Evolutionary conservation across 1,139 yeast species (phyloP).

Genomic region (Candida dubliniensis): DNA sequence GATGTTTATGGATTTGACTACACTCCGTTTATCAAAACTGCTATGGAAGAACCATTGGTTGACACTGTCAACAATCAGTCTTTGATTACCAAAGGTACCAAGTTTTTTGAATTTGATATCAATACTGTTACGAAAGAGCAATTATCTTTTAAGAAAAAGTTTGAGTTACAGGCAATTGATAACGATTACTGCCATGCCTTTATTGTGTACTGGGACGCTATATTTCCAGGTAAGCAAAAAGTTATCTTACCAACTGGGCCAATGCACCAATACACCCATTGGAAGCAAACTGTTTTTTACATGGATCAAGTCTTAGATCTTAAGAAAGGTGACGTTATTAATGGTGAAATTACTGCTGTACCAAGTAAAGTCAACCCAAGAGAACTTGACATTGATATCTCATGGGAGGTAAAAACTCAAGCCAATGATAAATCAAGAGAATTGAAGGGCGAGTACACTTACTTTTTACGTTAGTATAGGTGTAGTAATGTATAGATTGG

Average conservation of each 20-base stretch:
- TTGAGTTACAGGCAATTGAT: slow-evolving; percentile 70
- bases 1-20: slow-evolving; percentile 97
- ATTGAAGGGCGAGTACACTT: slow-evolving; percentile 57
- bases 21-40: slow-evolving; percentile 66
- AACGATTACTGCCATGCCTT: slow-evolving; percentile 85
- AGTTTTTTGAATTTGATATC: slow-evolving; percentile 80
- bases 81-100: slow-evolving; percentile 69
- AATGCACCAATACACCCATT: slow-evolving; percentile 78
- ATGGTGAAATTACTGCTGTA: slow-evolving; percentile 69
- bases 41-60: slow-evolving; percentile 92
- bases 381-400: slow-evolving; percentile 71
- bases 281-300: slow-evolving; percentile 98
- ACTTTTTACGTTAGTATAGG: slow-evolving; percentile 54
- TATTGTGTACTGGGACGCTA: slow-evolving; percentile 94
- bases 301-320: slow-evolving; percentile 78
- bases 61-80: slow-evolving; percentile 84
- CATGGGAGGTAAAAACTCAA: slow-evolving; percentile 58
- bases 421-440: slow-evolving; percentile 55
- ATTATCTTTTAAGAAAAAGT: slow-evolving; percentile 68
- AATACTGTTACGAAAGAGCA: slow-evolving; percentile 85
- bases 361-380: slow-evolving; percentile 83
- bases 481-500: not conserved
- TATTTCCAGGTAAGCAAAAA: slow-evolving; percentile 65
- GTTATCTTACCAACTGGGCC: slow-evolving; percentile 80
- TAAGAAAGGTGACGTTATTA: slow-evolving; percentile 72